Evolutionary conservation across 2,329 filamentous ascomycete species (phyloP).

Genomic region (Aureobasidium uvarum): DNA sequence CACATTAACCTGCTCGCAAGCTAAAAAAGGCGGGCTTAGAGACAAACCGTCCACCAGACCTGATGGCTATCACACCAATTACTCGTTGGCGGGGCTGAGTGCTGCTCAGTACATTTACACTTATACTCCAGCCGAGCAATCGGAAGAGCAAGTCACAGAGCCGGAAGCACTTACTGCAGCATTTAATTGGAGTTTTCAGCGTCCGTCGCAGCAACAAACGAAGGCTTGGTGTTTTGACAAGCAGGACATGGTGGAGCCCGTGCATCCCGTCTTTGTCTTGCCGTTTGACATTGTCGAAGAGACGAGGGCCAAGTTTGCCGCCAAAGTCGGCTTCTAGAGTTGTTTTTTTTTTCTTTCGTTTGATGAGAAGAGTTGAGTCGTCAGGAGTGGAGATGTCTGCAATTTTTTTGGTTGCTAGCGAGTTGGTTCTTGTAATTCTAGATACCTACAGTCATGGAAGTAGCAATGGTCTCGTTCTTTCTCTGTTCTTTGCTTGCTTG

Average conservation of each 20-base stretch:
- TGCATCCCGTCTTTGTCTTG: constrained; percentile 85
- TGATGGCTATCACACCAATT: constrained; percentile 91
- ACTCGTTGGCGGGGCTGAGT: constrained; percentile 82
- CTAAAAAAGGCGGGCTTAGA: constrained; percentile 72
- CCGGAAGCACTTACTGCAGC: constrained; percentile 39
- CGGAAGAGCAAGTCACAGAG: background rate
- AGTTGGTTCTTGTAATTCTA: background rate
- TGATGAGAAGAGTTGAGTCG: no score
- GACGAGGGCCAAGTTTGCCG: constrained; percentile 61
- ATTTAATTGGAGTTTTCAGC: constrained; percentile 49
- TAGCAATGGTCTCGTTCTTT: background rate
- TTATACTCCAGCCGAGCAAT: constrained; percentile 16
- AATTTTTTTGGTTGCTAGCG: background rate
- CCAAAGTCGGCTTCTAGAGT: background rate
- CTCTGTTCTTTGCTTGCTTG: background rate
- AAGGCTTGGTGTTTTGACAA: constrained; percentile 64
- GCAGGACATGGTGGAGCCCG: constrained; percentile 64
- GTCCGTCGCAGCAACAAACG: constrained; percentile 51
- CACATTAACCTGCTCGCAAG: constrained; percentile 83
- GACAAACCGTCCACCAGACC: constrained; percentile 92
- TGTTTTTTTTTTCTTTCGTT: no score
- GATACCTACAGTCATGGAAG: background rate
- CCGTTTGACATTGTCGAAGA: constrained; percentile 66
- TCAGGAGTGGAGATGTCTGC: background rate
- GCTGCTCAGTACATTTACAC: constrained; percentile 67